Percentiles rank a stretch among this genome's conserved stretches.
These are phyloP conservation scores for Meyerozyma sp. DNA, from an alignment of 1,139 yeast genomes.

Conservation along the genomic window DNA sequence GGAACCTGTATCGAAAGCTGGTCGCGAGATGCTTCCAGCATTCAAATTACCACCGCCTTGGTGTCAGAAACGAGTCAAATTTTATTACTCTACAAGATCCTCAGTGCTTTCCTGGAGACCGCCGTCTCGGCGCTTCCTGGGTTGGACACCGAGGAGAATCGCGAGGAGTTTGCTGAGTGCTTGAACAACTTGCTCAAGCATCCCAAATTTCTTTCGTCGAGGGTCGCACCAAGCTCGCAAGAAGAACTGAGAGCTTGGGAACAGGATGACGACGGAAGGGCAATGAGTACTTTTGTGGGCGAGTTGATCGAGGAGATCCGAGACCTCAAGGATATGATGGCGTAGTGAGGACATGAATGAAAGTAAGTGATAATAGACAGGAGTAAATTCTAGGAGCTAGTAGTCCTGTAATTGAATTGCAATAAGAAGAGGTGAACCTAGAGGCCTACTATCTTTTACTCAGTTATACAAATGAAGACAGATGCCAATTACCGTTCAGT, in stretches of 20 bases:
- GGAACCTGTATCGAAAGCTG: conserved; percentile 61
- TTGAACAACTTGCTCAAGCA: conserved; percentile 73
- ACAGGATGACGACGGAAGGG: conserved; percentile 30
- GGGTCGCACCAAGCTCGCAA: conserved; percentile 55
- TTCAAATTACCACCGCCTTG: conserved; percentile 58
- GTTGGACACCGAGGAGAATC: conserved; percentile 50
- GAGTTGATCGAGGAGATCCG: conserved; percentile 50
- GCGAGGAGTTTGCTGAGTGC: conserved; percentile 52
- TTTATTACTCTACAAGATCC: conserved; percentile 57
- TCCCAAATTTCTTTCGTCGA: conserved; percentile 73
- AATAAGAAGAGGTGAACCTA: too few relatives aligned
- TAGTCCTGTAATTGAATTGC: too few relatives aligned
- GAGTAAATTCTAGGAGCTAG: too few relatives aligned
- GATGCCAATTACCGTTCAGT: too few relatives aligned
- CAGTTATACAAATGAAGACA: too few relatives aligned
- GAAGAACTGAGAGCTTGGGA: conserved; percentile 59
- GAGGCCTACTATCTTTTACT: too few relatives aligned
- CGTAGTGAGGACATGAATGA: not conserved
- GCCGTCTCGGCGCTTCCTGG: conserved; percentile 46
- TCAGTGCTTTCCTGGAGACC: conserved; percentile 25
- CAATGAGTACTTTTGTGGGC: conserved; percentile 38
- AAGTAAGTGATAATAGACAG: too few relatives aligned
- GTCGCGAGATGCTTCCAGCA: conserved; percentile 52
- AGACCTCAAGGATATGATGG: conserved; percentile 38
- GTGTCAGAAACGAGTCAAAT: conserved; percentile 79